Percentiles rank a stretch among this genome's conserved stretches.
Conservation (phyloP, 1,139 yeast species). For the Kodamaea alishanica region DNA sequence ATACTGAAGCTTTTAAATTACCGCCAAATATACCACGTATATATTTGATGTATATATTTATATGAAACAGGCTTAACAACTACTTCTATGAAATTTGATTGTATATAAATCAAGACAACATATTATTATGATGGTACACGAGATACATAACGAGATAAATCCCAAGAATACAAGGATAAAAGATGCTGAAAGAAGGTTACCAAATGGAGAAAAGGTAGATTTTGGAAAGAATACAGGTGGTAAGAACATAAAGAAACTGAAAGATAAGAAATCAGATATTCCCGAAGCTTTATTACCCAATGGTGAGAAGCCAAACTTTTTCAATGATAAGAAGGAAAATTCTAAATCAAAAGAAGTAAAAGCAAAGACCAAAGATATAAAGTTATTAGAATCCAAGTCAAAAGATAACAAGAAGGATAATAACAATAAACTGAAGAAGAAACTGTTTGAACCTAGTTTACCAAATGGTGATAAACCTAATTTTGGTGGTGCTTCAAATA, state of each 20-base stretch:
- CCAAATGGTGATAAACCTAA: constrained; percentile 36
- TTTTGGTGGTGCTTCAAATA: constrained; percentile 15
- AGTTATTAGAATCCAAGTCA: neutral
- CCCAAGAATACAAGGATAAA: constrained; percentile 3
- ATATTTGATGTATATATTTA: no score
- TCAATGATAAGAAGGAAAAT: constrained; percentile 17
- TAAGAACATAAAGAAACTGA: constrained; percentile 1
- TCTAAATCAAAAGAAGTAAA: constrained; percentile 5
- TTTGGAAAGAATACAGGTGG: constrained; percentile 16
- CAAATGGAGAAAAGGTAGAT: constrained; percentile 40
- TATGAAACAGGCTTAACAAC: no score
- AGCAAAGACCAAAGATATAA: constrained; percentile 8
- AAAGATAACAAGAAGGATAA: constrained; percentile 13
- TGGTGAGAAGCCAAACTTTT: constrained; percentile 33
- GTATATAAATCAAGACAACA: neutral
- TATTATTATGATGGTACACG: constrained; percentile 40
- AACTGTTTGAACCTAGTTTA: constrained; percentile 15
- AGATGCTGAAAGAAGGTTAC: constrained; percentile 28
- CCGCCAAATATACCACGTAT: no score
- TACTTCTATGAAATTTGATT: no score
- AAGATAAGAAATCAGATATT: constrained; percentile 1
- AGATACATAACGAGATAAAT: constrained; percentile 29
- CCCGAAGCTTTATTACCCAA: constrained; percentile 7
- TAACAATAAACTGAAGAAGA: constrained; percentile 13
- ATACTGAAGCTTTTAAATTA: no score